Percentiles rank a stretch among this genome's conserved stretches.
Evolutionary conservation across 257 asterid genomes (phyloP).

Genomic region (Rubia yunnanensis): DNA sequence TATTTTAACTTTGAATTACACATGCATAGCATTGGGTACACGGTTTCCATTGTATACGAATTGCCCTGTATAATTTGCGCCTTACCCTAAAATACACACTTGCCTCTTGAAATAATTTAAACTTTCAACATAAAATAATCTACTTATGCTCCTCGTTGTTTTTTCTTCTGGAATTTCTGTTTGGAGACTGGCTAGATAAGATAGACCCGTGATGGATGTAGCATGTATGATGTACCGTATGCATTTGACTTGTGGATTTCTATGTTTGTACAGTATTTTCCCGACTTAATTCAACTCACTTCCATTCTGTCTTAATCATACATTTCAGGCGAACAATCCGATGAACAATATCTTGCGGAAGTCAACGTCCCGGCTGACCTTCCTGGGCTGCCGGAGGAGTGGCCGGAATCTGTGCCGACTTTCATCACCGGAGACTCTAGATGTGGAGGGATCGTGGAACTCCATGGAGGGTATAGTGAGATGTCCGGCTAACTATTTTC

Average conservation of each 20-base stretch:
- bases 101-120: too few species aligned
- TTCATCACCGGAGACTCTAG: background rate
- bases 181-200: background rate
- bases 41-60: too few species aligned
- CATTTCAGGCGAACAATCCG: background rate
- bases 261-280: background rate
- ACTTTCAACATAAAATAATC: too few species aligned
- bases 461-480: conserved; percentile 21
- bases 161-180: background rate
- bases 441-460: conserved; percentile 14
- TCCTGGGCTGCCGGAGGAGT: background rate
- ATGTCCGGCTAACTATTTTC: conserved; percentile 27
- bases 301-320: background rate
- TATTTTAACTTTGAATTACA: too few species aligned
- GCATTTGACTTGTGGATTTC: background rate
- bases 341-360: conserved; percentile 14
- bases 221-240: background rate
- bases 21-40: too few species aligned
- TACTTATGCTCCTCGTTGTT: background rate
- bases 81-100: too few species aligned
- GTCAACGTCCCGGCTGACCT: background rate
- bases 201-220: background rate
- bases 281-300: background rate
- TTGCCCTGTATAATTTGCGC: too few species aligned
- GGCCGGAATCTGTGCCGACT: conserved; percentile 4